Percentiles rank a stretch among this genome's conserved stretches.
These are phyloP conservation scores for Gryganskiella cystojenkinii DNA, from an alignment of 192 early-diverging fungal genomes.

Conservation along the genomic window DNA sequence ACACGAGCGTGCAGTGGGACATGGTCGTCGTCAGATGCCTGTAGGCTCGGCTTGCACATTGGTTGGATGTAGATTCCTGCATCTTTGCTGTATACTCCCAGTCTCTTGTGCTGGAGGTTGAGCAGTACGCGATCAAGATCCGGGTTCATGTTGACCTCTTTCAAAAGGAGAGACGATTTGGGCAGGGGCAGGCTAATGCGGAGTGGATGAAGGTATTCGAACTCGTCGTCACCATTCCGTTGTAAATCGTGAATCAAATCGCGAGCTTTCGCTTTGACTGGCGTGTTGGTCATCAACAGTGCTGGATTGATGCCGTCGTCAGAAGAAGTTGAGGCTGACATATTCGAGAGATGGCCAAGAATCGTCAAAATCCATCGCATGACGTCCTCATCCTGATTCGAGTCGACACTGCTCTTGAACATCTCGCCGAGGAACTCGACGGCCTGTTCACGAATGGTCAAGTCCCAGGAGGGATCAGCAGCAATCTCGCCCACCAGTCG, in stretches of 20 bases:
- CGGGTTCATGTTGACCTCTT: neutral
- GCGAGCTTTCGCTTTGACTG: no score
- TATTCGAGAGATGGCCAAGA: neutral
- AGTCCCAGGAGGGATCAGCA: slow-evolving; percentile 2
- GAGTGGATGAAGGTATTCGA: no score
- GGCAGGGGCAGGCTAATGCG: no score
- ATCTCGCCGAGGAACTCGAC: slow-evolving; percentile 1
- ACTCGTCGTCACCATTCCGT: no score
- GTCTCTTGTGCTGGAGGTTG: neutral
- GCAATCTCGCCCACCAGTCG: slow-evolving; percentile 1
- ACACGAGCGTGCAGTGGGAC: neutral
- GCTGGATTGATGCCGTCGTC: neutral
- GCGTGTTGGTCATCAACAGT: neutral
- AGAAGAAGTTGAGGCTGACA: neutral
- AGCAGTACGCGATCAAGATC: neutral
- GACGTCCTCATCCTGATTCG: neutral
- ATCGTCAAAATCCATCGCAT: slow-evolving; percentile 2
- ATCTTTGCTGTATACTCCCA: neutral
- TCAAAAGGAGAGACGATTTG: no score
- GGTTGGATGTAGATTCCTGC: neutral
- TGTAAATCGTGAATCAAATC: no score
- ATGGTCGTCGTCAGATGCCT: neutral
- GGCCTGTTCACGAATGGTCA: neutral
- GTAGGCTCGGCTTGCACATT: neutral
- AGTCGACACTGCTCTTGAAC: neutral